These are phyloP conservation scores for Gossypium gossypioides DNA, from an alignment of 441 rosid species.

Conservation along the genomic window DNA sequence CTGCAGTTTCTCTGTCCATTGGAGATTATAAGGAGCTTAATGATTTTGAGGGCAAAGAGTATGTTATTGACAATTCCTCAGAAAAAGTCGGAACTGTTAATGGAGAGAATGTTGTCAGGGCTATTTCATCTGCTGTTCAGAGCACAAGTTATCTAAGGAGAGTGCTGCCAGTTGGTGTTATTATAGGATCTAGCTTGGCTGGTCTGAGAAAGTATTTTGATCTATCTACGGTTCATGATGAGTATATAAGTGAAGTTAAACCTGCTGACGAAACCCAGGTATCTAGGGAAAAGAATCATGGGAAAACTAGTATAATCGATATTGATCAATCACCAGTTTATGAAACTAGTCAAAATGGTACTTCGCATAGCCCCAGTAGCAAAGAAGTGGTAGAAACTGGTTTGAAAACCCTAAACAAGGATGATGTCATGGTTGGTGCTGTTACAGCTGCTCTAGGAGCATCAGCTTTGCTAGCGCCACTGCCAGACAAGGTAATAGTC, in stretches of 20 bases:
- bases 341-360: constrained; percentile 23
- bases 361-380: constrained; percentile 16
- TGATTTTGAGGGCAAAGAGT: constrained; percentile 28
- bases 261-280: constrained; percentile 19
- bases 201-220: constrained; percentile 63
- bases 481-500: constrained; percentile 44
- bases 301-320: constrained; percentile 16
- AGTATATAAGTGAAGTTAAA: constrained; percentile 22
- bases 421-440: constrained; percentile 71
- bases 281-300: constrained; percentile 22
- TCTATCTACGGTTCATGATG: constrained; percentile 37
- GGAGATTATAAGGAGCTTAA: constrained; percentile 26
- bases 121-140: constrained; percentile 66
- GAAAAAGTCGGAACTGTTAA: constrained; percentile 49
- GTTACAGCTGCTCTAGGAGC: constrained; percentile 91
- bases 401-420: constrained; percentile 28
- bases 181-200: constrained; percentile 87
- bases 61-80: constrained; percentile 18
- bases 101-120: constrained; percentile 51
- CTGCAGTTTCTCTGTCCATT: constrained; percentile 52
- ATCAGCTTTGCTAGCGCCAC: constrained; percentile 62
- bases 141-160: constrained; percentile 55
- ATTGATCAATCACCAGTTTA: constrained; percentile 15
- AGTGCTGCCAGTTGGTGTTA: constrained; percentile 77
- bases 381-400: constrained; percentile 28